phyloP scores from a whole-genome alignment of 2,329 filamentous ascomycete species.

The Diaporthe destruens region DNA sequence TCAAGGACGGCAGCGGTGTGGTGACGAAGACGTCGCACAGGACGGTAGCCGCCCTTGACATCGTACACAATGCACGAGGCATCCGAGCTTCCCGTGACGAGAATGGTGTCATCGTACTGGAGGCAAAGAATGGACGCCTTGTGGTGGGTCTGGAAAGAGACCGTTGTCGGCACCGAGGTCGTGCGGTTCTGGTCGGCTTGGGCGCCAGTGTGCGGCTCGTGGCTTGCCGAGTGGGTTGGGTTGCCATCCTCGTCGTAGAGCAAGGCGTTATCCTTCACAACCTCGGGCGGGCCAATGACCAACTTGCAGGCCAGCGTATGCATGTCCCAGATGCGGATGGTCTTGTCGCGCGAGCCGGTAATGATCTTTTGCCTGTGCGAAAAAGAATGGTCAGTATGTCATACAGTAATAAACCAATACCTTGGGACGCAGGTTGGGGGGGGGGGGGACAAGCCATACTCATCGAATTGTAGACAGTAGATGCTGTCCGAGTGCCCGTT shows the following conservation, averaged over 20 bases:
- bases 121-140: constrained; percentile 94
- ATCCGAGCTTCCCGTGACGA: constrained; percentile 96
- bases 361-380: constrained; percentile 86
- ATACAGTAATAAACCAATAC: not conserved
- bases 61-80: constrained; percentile 92
- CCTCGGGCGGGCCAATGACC: constrained; percentile 83
- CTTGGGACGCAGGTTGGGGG: not conserved
- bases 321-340: constrained; percentile 96
- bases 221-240: constrained; percentile 68
- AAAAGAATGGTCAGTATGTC: not conserved
- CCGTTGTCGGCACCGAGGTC: constrained; percentile 65
- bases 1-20: constrained; percentile 93
- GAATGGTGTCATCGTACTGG: constrained; percentile 91
- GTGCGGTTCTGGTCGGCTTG: constrained; percentile 46
- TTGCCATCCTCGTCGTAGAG: constrained; percentile 65
- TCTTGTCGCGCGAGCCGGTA: constrained; percentile 94
- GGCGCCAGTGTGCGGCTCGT: constrained; percentile 51
- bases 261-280: constrained; percentile 66
- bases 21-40: constrained; percentile 80
- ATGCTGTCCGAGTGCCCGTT: constrained; percentile 96
- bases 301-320: constrained; percentile 86
- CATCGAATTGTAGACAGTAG: constrained; percentile 98
- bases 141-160: constrained; percentile 77
- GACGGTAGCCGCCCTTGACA: constrained; percentile 81
- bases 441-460: constrained; percentile 66